phyloP scores from a whole-genome alignment of 106 monocot genomes.

The Chionographis japonica region DNA sequence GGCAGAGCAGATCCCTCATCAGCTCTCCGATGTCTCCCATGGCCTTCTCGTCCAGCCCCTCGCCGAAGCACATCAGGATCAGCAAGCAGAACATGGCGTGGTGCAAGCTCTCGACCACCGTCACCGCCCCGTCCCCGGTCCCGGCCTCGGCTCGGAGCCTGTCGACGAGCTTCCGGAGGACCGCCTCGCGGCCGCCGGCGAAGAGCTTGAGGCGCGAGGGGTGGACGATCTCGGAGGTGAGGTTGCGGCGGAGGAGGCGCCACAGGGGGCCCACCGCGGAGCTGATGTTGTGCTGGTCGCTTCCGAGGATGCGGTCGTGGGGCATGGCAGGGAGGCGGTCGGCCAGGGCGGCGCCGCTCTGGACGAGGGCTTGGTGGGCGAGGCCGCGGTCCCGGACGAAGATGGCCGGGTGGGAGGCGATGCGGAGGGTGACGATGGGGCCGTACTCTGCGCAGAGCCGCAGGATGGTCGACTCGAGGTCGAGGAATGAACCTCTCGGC shows the following conservation, averaged over 20 bases:
- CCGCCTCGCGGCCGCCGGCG: slow-evolving; percentile 27
- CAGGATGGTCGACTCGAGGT: slow-evolving; percentile 22
- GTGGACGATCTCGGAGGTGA: slow-evolving; percentile 32
- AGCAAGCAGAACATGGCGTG: slow-evolving; percentile 53
- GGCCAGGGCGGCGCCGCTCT: slow-evolving; percentile 30
- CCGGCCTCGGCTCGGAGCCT: slow-evolving; percentile 2
- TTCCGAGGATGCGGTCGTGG: slow-evolving; percentile 4
- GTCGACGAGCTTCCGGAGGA: slow-evolving; percentile 19
- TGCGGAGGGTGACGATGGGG: slow-evolving; percentile 35
- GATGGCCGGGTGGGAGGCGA: slow-evolving; percentile 22
- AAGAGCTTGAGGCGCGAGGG: slow-evolving; percentile 22
- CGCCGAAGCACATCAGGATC: slow-evolving; percentile 53
- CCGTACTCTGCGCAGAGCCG: slow-evolving; percentile 22
- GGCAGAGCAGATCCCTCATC: slow-evolving; percentile 8
- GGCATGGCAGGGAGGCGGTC: slow-evolving; percentile 11
- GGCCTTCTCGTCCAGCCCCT: slow-evolving; percentile 23
- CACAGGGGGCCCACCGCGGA: slow-evolving; percentile 36
- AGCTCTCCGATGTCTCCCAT: slow-evolving; percentile 25
- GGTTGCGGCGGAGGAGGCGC: slow-evolving; percentile 49
- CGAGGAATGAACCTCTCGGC: slow-evolving; percentile 1
- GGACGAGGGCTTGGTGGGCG: slow-evolving; percentile 36
- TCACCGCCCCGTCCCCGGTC: slow-evolving; percentile 5
- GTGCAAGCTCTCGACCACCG: slow-evolving; percentile 28
- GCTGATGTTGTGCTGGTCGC: slow-evolving; percentile 19
- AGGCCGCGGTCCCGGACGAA: slow-evolving; percentile 33